phyloP scores from a whole-genome alignment of 2,329 filamentous ascomycete genomes.

The Stachybotrys echinatus region DNA sequence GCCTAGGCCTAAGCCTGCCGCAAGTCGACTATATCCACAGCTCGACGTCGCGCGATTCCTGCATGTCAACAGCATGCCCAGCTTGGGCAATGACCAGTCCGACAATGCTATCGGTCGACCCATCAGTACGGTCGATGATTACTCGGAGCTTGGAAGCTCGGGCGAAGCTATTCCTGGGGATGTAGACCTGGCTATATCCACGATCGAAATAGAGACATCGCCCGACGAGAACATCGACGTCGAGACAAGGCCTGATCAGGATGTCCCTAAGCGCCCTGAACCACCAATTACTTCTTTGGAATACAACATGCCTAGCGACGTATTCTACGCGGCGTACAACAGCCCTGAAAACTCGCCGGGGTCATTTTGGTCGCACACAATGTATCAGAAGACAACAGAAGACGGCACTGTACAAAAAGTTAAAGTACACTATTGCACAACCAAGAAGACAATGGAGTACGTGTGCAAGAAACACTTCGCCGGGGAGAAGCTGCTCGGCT shows the following conservation, averaged over 20 bases:
- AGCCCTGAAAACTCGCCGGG: slow-evolving; percentile 35
- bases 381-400: slow-evolving; percentile 53
- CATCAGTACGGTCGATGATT: neutral
- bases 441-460: slow-evolving; percentile 59
- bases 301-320: slow-evolving; percentile 22
- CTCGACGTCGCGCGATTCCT: slow-evolving; percentile 20
- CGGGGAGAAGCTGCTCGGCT: slow-evolving; percentile 67
- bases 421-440: slow-evolving; percentile 73
- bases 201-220: too few species aligned
- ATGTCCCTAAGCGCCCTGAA: neutral
- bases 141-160: neutral
- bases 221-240: too few species aligned
- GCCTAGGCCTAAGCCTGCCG: slow-evolving; percentile 8
- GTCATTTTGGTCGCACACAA: slow-evolving; percentile 63
- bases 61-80: slow-evolving; percentile 7
- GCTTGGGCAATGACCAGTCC: neutral
- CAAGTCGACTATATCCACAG: slow-evolving; percentile 17
- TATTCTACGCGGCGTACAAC: slow-evolving; percentile 37
- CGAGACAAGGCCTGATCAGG: too few species aligned
- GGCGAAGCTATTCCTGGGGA: too few species aligned
- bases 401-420: slow-evolving; percentile 46
- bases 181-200: too few species aligned
- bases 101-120: neutral
- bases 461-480: slow-evolving; percentile 62
- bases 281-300: slow-evolving; percentile 20